A percentile compares a stretch with the other conserved stretches of the same genome.
Conservation (phyloP, 495 filamentous ascomycete species). For the Penicillium canariense region DNA sequence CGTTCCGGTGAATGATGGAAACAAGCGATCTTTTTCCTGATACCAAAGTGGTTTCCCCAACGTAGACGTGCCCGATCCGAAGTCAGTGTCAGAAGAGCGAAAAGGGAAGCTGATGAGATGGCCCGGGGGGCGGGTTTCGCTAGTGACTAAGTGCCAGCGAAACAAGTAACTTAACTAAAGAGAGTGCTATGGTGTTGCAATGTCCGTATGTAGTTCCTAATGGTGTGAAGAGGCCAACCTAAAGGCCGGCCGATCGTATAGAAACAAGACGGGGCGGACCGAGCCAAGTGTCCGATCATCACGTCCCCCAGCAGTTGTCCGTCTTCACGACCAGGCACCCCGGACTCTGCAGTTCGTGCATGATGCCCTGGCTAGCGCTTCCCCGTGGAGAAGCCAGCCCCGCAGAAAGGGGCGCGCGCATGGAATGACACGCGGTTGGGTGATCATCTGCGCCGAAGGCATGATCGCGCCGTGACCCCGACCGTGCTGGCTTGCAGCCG, state of each 20-base stretch:
- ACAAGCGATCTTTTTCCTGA: constrained; percentile 20
- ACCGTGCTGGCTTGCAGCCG: constrained; percentile 1
- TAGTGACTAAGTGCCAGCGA: too few species aligned
- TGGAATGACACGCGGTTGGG: constrained; percentile 5
- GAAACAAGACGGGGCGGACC: neutral
- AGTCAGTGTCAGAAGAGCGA: neutral
- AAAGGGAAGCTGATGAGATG: neutral
- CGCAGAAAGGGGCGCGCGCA: constrained; percentile 5
- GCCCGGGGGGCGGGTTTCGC: neutral
- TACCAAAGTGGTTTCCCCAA: constrained; percentile 21
- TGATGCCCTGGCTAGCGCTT: neutral
- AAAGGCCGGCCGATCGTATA: neutral
- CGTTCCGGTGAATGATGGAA: constrained; percentile 20
- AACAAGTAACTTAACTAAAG: neutral
- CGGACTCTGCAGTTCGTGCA: neutral
- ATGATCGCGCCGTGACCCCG: constrained; percentile 23
- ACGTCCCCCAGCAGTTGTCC: neutral
- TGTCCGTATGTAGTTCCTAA: neutral
- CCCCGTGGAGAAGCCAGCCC: constrained; percentile 7
- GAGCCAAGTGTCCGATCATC: neutral
- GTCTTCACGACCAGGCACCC: neutral
- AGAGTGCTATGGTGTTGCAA: neutral
- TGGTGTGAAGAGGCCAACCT: neutral
- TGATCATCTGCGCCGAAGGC: constrained; percentile 22
- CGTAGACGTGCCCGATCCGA: constrained; percentile 14